Base-by-base conservation (phyloP, 2,329 filamentous ascomycete species). In the Trichoderma lentiforme region DNA sequence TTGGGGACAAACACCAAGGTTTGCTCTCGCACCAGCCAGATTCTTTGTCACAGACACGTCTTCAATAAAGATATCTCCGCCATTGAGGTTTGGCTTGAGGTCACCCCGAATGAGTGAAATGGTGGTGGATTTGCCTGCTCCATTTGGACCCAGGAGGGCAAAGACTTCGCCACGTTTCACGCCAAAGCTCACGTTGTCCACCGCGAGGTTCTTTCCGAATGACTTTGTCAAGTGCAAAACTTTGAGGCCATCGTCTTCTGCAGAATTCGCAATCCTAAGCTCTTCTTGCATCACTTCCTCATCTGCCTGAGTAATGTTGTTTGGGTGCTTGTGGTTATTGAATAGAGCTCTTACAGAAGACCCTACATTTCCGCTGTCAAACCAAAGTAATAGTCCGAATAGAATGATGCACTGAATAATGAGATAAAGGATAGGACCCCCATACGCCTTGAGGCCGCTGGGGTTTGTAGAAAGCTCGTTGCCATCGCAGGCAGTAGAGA, bases 71-170 rank as follows among this genome's bases (percentile, higher is more conserved):
- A 98, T 89, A 71, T 97, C 92, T 36, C 94, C 93, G n/a, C 89
- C 88, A 69, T 89, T 88, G 70, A 83, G 83, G 63, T 88, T 90
- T 0, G 94, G 94, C 66, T 90, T 89, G 32, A 95, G 87, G 77
- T 98, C 95, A n/a, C 95, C 95, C 73, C 95, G 89, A 75, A 98
- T 94, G 57, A 97, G 85, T 1, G 91, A 93, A 76, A 98, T 97
- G 0, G 92, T 97, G 0, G 94, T 97, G 0, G 91, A 94, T 77
- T 98, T 98, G 71, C 95, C 95, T 1, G 95, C 95, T 28, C 95
- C 94, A 78, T 97, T 97, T 18, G 95, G 94, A 0, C 95, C 95
- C 1, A 98, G 87, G 0, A 98, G 86, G 0, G 94, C 94, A 81
- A 97, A 97, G 1, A 97, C 92, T 79, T 97, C 92, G 64, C 93